These are phyloP conservation scores for Monilinia polystroma DNA, from an alignment of 2,329 filamentous ascomycete genomes.

Conservation along the genomic window DNA sequence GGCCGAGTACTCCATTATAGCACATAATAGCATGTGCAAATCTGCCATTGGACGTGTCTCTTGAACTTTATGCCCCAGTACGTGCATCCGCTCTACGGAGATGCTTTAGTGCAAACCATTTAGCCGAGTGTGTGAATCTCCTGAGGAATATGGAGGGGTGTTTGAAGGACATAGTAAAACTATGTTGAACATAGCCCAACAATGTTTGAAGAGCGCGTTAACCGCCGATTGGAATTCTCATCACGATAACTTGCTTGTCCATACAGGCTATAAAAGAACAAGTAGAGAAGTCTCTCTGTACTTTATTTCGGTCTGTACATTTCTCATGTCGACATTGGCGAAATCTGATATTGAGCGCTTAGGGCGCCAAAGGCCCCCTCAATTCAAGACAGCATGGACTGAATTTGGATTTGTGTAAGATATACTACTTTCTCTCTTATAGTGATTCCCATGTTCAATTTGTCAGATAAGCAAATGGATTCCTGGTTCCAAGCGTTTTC, in stretches of 20 bases:
- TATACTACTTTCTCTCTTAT: not conserved
- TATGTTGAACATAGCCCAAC: not conserved
- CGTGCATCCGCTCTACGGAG: not conserved
- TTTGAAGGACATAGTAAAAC: conserved; percentile 1
- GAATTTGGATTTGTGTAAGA: conserved; percentile 25
- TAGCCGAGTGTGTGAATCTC: not conserved
- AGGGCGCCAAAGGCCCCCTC: conserved; percentile 22
- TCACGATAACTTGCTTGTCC: not conserved
- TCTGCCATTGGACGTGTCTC: conserved; percentile 12
- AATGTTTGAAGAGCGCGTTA: conserved; percentile 6
- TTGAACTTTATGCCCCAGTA: conserved; percentile 1
- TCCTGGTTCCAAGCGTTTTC: not conserved
- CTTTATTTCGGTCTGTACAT: not conserved
- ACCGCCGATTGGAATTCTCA: not conserved
- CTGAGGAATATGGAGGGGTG: conserved; percentile 3
- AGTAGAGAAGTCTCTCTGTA: conserved; percentile 11
- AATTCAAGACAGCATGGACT: conserved; percentile 22
- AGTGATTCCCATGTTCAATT: not conserved
- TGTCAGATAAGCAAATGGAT: not conserved
- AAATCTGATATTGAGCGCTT: conserved; percentile 22
- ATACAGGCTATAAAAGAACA: conserved; percentile 9
- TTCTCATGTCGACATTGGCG: conserved; percentile 13
- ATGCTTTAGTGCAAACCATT: not conserved
- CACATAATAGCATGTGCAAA: conserved; percentile 15
- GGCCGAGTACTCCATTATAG: conserved; percentile 12